A percentile compares a stretch with the other conserved stretches of the same genome.
Conservation (phyloP, 805 yeast species). For the Candida nonsorbophila region DNA sequence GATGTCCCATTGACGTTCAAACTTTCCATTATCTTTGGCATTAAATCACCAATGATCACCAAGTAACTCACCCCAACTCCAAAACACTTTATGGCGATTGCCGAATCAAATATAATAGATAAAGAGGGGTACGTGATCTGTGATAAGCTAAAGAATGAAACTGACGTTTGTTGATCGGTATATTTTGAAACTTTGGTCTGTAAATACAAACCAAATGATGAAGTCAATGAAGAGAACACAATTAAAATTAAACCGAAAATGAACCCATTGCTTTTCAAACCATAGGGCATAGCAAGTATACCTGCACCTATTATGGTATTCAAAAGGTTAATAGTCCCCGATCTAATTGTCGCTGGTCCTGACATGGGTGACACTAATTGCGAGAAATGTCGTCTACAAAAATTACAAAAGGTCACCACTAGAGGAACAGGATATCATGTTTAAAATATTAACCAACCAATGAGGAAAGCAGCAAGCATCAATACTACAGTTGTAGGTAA, state of each 20-base stretch:
- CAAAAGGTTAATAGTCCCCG: constrained; percentile 48
- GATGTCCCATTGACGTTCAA: constrained; percentile 19
- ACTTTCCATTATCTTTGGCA: constrained; percentile 52
- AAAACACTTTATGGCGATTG: constrained; percentile 69
- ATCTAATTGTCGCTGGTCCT: constrained; percentile 40
- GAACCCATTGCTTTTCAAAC: constrained; percentile 48
- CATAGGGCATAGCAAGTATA: constrained; percentile 66
- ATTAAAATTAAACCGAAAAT: constrained; percentile 37
- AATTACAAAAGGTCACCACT: no score
- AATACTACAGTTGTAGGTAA: constrained; percentile 47
- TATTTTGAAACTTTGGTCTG: constrained; percentile 54
- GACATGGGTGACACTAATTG: no score
- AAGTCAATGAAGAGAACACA: constrained; percentile 39
- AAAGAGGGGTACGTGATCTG: constrained; percentile 64
- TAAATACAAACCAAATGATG: constrained; percentile 56
- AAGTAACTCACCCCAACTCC: constrained; percentile 69
- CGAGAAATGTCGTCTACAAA: no score
- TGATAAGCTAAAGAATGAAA: constrained; percentile 40
- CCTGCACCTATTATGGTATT: constrained; percentile 66
- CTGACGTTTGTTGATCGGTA: constrained; percentile 37
- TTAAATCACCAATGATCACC: constrained; percentile 66
- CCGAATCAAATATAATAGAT: constrained; percentile 62
- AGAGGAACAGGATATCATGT: no score
- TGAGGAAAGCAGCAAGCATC: constrained; percentile 47
- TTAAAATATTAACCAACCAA: constrained; percentile 71